Percentiles rank a stretch among this genome's conserved stretches.
phyloP scores from a whole-genome alignment of 1,139 yeast genomes.

The Geotrichum histeridarum region DNA sequence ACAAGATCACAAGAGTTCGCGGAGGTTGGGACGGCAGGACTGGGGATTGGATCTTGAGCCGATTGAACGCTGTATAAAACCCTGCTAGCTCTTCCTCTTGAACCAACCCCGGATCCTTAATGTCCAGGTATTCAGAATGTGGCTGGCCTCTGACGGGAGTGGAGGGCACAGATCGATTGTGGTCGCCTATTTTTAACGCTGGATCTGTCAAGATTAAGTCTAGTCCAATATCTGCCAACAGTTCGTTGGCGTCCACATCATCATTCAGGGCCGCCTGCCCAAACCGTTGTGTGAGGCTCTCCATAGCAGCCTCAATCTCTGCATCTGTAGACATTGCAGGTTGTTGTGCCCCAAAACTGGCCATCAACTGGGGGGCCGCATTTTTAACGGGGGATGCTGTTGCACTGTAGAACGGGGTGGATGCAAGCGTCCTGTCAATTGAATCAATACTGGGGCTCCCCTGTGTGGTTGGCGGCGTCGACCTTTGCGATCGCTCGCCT shows the following conservation, averaged over 20 bases:
- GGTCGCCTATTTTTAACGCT: background rate
- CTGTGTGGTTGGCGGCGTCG: background rate
- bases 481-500: background rate
- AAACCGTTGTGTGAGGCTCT: background rate
- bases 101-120: background rate
- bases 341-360: background rate
- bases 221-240: conserved; percentile 10
- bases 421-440: background rate
- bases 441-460: background rate
- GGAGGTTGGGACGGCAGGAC: background rate
- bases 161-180: background rate
- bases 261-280: background rate
- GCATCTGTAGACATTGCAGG: background rate
- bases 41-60: conserved; percentile 1
- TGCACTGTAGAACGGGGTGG: conserved; percentile 1
- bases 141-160: background rate
- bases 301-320: conserved; percentile 9
- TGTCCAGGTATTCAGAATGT: background rate
- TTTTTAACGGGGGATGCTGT: background rate
- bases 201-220: conserved; percentile 7
- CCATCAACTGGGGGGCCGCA: background rate
- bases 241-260: background rate
- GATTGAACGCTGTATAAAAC: conserved; percentile 4
- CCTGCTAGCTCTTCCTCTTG: background rate
- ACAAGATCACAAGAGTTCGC: conserved; percentile 28